Evolutionary conservation across 1,284 basidiomycete species (phyloP), one percentile per base, ranked within the genome.

Genomic region (Boletellus deceptivus): DNA sequence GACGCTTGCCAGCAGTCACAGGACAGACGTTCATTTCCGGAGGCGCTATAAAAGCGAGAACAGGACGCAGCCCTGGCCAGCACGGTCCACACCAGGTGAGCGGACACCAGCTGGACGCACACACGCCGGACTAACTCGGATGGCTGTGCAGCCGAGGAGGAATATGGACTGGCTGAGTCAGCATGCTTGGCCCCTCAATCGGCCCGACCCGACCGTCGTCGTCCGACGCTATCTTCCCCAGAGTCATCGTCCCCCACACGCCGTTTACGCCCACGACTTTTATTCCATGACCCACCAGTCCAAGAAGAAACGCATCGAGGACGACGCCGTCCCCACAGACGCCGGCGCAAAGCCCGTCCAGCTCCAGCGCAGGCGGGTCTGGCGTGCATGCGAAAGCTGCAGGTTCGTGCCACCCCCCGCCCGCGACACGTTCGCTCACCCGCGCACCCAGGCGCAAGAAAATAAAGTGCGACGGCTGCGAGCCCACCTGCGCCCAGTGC

Each of bases 401-500:
- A 83, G 89, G 89, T 86, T 54, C 48, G 82, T 74, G 54, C 62
- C 63, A 57, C 59, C 46, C 58, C 55, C 25, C 57, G 49, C 55
- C 51, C 54, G 52, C 42, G 34, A 43, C 49, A 20, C 40, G 0
- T 10, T 46, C 29, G 11, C 63, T 65, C 45, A 64, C 55, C 5
- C 25, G n/a, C 48, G 63, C 54, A 29, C 42, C 16, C 65, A 91
- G 89, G 56, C 82, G 88, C 55, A 91, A 91, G 79, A 91, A 91
- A 78, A 91, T 91, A 66, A 91, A 91, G 68, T 91, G 89, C 69
- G 89, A 91, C 72, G 89, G 89, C 55, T 79, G 74, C 60, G 89
- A 91, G 64, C 89, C 89, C 13, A 86, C 84, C n/a, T 91, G 89
- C 59, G 84, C 86, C 0, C 89, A 91, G 60, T 91, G 89, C 63